phyloP scores from a whole-genome alignment of 73 alveolate genomes.

The Paramecium sexaurelia region DNA sequence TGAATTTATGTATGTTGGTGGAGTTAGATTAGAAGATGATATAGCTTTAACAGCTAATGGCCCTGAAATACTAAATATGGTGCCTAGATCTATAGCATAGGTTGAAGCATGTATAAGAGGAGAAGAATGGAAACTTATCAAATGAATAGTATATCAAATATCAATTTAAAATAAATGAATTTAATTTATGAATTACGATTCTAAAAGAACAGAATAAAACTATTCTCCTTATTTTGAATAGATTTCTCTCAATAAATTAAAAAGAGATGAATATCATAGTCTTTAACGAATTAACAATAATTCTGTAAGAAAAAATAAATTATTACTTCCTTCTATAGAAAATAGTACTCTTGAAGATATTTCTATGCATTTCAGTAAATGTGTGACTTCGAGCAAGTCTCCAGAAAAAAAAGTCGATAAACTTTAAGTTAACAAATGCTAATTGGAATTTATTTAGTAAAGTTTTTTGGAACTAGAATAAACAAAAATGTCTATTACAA shows the following conservation, averaged over 20 bases:
- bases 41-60: slow-evolving; percentile 91
- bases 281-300: neutral
- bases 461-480: slow-evolving; percentile 38
- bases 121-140: neutral
- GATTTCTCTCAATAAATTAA: neutral
- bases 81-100: slow-evolving; percentile 97
- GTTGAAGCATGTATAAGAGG: slow-evolving; percentile 86
- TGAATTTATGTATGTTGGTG: slow-evolving; percentile 93
- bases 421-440: neutral
- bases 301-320: neutral
- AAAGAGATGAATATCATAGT: neutral
- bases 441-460: neutral
- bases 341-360: slow-evolving; percentile 48
- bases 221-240: slow-evolving; percentile 14
- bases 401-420: neutral
- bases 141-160: neutral
- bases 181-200: slow-evolving; percentile 9
- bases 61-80: slow-evolving; percentile 84
- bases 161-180: neutral
- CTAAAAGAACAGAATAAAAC: neutral
- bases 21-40: slow-evolving; percentile 99
- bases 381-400: neutral
- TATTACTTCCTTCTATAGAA: slow-evolving; percentile 5
- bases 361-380: slow-evolving; percentile 19
- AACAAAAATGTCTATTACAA: neutral